These are phyloP conservation scores for Blastomyces emzantsi DNA, from an alignment of 2,329 filamentous ascomycete genomes.

Conservation along the genomic window DNA sequence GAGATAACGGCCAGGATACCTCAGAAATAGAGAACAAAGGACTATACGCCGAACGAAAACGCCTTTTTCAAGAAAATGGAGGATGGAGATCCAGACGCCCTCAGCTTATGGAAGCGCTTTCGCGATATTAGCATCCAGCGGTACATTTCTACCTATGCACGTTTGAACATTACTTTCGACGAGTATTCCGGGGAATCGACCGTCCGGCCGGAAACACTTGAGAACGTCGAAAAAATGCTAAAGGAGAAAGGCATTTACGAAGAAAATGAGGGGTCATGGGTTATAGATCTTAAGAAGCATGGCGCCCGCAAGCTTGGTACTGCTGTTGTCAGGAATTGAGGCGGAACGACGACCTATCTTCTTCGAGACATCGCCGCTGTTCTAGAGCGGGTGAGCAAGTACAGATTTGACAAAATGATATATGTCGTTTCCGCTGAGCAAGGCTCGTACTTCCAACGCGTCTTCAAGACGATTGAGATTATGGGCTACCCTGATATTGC, in stretches of 20 bases:
- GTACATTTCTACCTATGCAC: slow-evolving; percentile 59
- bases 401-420: slow-evolving; percentile 67
- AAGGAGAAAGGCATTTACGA: slow-evolving; percentile 56
- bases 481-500: slow-evolving; percentile 61
- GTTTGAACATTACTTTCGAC: slow-evolving; percentile 63
- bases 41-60: slow-evolving; percentile 37
- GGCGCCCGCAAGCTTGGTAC: slow-evolving; percentile 60
- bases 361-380: slow-evolving; percentile 71
- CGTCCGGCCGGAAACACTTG: slow-evolving; percentile 59
- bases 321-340: slow-evolving; percentile 61
- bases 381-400: slow-evolving; percentile 53
- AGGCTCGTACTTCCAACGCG: slow-evolving; percentile 61
- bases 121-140: slow-evolving; percentile 57
- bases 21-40: slow-evolving; percentile 37
- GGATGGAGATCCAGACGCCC: slow-evolving; percentile 53
- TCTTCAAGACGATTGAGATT: slow-evolving; percentile 68
- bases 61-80: slow-evolving; percentile 61
- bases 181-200: slow-evolving; percentile 66
- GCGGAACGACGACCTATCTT: slow-evolving; percentile 67
- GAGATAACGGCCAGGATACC: slow-evolving; percentile 32
- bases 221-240: slow-evolving; percentile 52
- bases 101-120: slow-evolving; percentile 57
- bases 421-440: slow-evolving; percentile 68
- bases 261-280: slow-evolving; percentile 61
- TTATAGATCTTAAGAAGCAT: slow-evolving; percentile 63